These are phyloP conservation scores for Neocucurbitaria cava DNA, from an alignment of 2,329 filamentous ascomycete species.

Conservation along the genomic window DNA sequence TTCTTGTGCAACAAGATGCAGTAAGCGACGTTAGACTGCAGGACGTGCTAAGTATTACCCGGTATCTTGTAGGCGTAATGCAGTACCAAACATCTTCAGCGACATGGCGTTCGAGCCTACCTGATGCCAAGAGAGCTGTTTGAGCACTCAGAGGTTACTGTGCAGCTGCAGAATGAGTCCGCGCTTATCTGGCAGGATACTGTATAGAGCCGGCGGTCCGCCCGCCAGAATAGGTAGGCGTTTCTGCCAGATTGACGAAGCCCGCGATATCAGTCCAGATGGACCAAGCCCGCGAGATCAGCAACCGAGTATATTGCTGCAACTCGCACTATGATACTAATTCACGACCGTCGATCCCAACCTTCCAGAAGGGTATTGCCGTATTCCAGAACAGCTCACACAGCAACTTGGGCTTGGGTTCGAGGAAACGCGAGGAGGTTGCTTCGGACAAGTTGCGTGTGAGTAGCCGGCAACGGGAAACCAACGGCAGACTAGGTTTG, in stretches of 20 bases:
- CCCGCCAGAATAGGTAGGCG: constrained; percentile 1
- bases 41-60: background rate
- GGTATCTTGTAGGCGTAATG: background rate
- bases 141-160: background rate
- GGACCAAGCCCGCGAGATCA: constrained; percentile 1
- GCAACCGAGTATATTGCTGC: background rate
- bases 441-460: background rate
- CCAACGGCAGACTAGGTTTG: background rate
- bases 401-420: background rate
- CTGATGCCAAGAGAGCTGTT: background rate
- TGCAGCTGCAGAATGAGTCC: background rate
- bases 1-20: background rate
- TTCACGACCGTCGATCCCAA: constrained; percentile 13
- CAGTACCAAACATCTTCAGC: background rate
- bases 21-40: background rate
- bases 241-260: constrained; percentile 4
- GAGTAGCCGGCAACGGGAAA: background rate
- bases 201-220: constrained; percentile 8
- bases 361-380: background rate
- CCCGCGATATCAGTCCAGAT: no score
- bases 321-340: constrained; percentile 2
- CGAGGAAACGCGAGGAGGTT: background rate
- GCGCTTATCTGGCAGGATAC: background rate
- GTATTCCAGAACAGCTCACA: background rate
- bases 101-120: background rate